phyloP scores from a whole-genome alignment of 2,329 filamentous ascomycete genomes.

The Leptosphaerulina australis region DNA sequence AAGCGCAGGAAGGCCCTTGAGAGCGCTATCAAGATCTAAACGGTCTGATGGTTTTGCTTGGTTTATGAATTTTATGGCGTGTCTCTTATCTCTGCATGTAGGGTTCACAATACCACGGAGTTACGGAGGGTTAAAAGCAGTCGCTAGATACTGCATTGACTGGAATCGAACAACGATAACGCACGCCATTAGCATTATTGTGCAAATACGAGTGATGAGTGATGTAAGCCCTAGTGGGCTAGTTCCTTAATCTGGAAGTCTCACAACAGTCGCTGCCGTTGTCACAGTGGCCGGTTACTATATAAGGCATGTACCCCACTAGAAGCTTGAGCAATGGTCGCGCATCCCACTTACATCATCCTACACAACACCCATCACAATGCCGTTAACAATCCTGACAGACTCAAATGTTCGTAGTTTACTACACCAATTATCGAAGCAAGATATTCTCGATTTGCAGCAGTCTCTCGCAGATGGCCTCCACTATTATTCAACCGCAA shows the following conservation, averaged over 20 bases:
- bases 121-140: constrained; percentile 49
- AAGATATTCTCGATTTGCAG: constrained; percentile 65
- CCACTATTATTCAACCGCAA: constrained; percentile 68
- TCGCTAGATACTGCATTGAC: constrained; percentile 43
- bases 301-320: constrained; percentile 9
- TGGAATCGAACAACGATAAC: constrained; percentile 45
- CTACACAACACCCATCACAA: constrained; percentile 33
- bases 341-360: constrained; percentile 11
- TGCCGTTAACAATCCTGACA: constrained; percentile 66
- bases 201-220: constrained; percentile 25
- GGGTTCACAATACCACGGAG: constrained; percentile 48
- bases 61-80: constrained; percentile 45
- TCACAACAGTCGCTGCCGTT: background rate
- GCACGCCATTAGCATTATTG: constrained; percentile 38
- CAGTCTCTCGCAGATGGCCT: constrained; percentile 64
- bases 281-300: background rate
- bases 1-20: constrained; percentile 97
- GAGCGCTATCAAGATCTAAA: constrained; percentile 96
- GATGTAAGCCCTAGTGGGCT: constrained; percentile 21
- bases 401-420: constrained; percentile 62
- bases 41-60: constrained; percentile 31
- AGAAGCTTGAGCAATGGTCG: background rate
- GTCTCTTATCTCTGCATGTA: constrained; percentile 51
- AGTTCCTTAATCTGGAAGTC: background rate
- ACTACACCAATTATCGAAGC: constrained; percentile 61